Percentiles rank a stretch among this genome's conserved stretches.
These are phyloP conservation scores for Didymella segeticola DNA, from an alignment of 2,329 filamentous ascomycete genomes.

Conservation along the genomic window DNA sequence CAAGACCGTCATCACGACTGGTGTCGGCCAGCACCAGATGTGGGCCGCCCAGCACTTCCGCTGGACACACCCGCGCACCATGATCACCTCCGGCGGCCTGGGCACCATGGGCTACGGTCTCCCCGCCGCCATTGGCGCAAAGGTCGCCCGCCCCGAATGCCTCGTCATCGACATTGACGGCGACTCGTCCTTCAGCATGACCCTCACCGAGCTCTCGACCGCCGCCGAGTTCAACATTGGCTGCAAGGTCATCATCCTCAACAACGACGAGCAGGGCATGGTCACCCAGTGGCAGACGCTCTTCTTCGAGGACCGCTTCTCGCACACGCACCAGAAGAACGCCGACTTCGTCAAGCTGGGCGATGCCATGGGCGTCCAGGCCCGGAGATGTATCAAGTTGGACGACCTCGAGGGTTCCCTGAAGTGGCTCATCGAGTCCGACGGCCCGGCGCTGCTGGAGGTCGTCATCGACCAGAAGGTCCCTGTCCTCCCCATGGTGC, in stretches of 20 bases:
- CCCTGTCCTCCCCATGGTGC: slow-evolving; percentile 97
- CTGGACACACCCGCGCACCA: slow-evolving; percentile 88
- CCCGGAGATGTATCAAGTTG: slow-evolving; percentile 73
- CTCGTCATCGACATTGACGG: slow-evolving; percentile 96
- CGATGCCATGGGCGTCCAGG: slow-evolving; percentile 87
- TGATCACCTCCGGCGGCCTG: slow-evolving; percentile 95
- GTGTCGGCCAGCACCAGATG: slow-evolving; percentile 99
- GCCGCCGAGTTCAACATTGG: slow-evolving; percentile 96
- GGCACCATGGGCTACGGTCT: slow-evolving; percentile 97
- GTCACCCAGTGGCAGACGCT: slow-evolving; percentile 98
- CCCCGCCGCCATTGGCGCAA: slow-evolving; percentile 92
- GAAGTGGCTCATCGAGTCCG: slow-evolving; percentile 81
- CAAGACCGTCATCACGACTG: slow-evolving; percentile 86
- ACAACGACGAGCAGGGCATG: slow-evolving; percentile 99
- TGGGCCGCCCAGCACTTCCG: slow-evolving; percentile 97
- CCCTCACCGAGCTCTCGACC: slow-evolving; percentile 90
- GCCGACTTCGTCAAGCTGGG: slow-evolving; percentile 95
- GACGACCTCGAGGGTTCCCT: slow-evolving; percentile 79
- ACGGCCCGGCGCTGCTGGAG: slow-evolving; percentile 92
- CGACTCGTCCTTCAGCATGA: slow-evolving; percentile 99
- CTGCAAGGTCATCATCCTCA: slow-evolving; percentile 91
- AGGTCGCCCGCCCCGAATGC: slow-evolving; percentile 81
- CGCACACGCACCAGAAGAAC: slow-evolving; percentile 93
- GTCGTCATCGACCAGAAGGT: slow-evolving; percentile 89
- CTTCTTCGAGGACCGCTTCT: slow-evolving; percentile 93